Base-by-base conservation (phyloP, 441 rosid genomes). In the Iberis amara region DNA sequence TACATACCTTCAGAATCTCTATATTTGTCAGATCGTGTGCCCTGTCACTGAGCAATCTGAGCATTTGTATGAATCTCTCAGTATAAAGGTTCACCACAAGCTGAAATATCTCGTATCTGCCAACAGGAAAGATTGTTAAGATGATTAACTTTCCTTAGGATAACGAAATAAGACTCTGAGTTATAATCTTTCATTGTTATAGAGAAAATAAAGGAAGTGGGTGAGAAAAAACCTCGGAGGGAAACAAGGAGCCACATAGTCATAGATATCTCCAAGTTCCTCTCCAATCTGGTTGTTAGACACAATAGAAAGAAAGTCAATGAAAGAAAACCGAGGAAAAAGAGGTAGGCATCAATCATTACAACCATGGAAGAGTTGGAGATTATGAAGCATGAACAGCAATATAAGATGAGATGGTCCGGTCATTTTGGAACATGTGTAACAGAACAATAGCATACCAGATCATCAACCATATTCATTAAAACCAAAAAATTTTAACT, bases 1-100 rank as follows among this genome's bases (percentile, higher is more conserved):
- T 36, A 68, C 49, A 47, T 68, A 94, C 99, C 97, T 94, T 94
- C 60, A 94, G 66, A 62, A 94, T 94, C 83, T 94, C 99, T 67
- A 94, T 86, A 71, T 94, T 94, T 57, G 99, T 79, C 52, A 89
- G 65, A 43, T 86, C 86, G 68, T 68, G 85, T 27, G 94, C 92
- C 73, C 94, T 75, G 72, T 94, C 95, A 70, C 99, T 86, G 47
- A 94, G 87, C 80, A 89, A 70, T 61, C 99, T 75, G 71, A 94
- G 99, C 97, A 89, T 86, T 76, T 94, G 99, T 72, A 82, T 80
- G 68, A 89, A 89, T 73, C 99, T 84, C 94, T 89, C 99, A 4
- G 97, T 89, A 57, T 94, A 94, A 11, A 86, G 79, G 73, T 94
- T 94, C 68, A 94, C 99, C 97, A 89, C 80, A 66, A 94, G 94